These are phyloP conservation scores for Saururus chinensis DNA, from an alignment of 164 flowering plant genomes.

Conservation along the genomic window DNA sequence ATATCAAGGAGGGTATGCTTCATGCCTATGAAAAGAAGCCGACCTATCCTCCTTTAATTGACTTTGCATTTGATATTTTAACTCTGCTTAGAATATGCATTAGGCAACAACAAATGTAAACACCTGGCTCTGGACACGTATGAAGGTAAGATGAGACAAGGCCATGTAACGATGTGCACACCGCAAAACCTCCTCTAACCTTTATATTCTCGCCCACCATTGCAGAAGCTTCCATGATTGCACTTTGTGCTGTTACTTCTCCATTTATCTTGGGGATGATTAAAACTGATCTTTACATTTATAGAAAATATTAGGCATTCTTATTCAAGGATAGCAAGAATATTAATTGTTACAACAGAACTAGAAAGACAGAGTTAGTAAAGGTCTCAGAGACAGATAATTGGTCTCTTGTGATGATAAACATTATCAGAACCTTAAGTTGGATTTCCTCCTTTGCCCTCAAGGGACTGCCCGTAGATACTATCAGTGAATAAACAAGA, in stretches of 20 bases:
- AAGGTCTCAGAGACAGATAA: too few species aligned
- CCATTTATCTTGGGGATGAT: slow-evolving; percentile 88
- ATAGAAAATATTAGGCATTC: slow-evolving; percentile 3
- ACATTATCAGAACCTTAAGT: too few species aligned
- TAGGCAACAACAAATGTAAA: background rate
- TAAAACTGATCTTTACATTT: slow-evolving; percentile 55
- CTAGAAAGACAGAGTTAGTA: background rate
- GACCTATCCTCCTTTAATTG: background rate
- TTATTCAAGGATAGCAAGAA: background rate
- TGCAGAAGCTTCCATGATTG: slow-evolving; percentile 85
- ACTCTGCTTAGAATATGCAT: background rate
- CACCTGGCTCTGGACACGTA: slow-evolving; percentile 81
- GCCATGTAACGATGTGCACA: slow-evolving; percentile 53
- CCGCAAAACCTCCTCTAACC: slow-evolving; percentile 60
- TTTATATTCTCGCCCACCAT: slow-evolving; percentile 93
- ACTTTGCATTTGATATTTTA: background rate
- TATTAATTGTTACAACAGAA: background rate
- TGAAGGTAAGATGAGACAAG: slow-evolving; percentile 80
- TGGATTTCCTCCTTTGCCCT: too few species aligned
- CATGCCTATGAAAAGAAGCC: background rate
- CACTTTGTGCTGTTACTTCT: slow-evolving; percentile 69
- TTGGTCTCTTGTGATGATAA: too few species aligned
- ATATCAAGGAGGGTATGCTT: too few species aligned
- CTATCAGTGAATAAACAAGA: background rate
- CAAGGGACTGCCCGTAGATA: too few species aligned